Evolutionary conservation across 306 rosid species (phyloP).

Genomic region (Quercus mongolica): DNA sequence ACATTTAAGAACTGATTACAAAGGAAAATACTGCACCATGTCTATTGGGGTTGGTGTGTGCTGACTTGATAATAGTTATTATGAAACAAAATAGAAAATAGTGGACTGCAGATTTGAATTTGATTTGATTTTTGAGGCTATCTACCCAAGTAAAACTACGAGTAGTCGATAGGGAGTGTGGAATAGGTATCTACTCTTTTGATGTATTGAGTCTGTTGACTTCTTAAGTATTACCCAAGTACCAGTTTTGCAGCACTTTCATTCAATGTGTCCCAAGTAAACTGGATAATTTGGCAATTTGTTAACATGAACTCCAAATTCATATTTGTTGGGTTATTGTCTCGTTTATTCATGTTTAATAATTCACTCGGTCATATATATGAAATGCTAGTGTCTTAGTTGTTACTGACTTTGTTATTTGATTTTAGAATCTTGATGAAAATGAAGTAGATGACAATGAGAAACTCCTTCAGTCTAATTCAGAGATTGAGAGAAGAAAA

Average conservation of each 20-base stretch:
- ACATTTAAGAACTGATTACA: neutral
- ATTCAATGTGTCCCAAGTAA: neutral
- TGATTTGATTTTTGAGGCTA: too few species aligned
- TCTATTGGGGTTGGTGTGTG: neutral
- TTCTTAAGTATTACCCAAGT: neutral
- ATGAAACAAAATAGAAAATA: neutral
- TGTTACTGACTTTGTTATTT: slow-evolving; percentile 6
- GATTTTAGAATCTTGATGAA: slow-evolving; percentile 39
- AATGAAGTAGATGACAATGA: slow-evolving; percentile 29
- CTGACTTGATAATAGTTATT: neutral
- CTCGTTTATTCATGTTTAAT: neutral
- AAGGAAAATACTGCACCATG: neutral
- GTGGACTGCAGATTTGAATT: too few species aligned
- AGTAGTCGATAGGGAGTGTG: neutral
- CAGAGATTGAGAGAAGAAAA: slow-evolving; percentile 52
- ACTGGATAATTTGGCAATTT: neutral
- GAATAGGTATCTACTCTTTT: neutral
- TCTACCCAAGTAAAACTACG: too few species aligned
- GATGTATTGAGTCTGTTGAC: neutral
- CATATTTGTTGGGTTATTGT: neutral
- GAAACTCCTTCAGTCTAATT: slow-evolving; percentile 44
- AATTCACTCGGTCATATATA: neutral
- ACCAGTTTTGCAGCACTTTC: too few species aligned
- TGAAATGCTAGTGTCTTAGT: neutral
- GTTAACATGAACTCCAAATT: neutral